phyloP scores from a whole-genome alignment of 2,329 filamentous ascomycete genomes.

The Ophiostoma montium region DNA sequence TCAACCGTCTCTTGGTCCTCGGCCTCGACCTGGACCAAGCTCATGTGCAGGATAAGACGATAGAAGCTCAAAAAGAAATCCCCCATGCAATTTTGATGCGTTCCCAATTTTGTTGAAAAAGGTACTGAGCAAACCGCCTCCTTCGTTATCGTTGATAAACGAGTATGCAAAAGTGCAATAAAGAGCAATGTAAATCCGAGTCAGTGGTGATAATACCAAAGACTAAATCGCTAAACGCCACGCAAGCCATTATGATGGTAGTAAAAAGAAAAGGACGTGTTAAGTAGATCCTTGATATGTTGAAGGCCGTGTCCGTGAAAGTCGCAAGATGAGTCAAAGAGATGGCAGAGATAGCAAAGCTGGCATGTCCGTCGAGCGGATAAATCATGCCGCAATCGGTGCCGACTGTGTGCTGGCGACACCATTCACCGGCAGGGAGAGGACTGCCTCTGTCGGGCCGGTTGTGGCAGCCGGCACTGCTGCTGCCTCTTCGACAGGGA shows the following conservation, averaged over 20 bases:
- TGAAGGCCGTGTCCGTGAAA: neutral
- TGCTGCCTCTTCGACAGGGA: conserved; percentile 14
- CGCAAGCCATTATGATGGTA: neutral
- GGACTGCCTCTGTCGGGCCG: conserved; percentile 5
- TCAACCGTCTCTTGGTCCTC: neutral
- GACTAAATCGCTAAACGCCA: neutral
- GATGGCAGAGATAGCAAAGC: neutral
- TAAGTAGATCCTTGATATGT: neutral
- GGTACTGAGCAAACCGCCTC: conserved; percentile 3
- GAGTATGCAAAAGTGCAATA: neutral
- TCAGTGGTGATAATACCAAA: neutral
- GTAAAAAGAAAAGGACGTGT: neutral
- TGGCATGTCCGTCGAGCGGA: neutral
- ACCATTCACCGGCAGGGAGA: conserved; percentile 1
- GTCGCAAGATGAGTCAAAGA: too few species aligned
- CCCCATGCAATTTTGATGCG: conserved; percentile 1
- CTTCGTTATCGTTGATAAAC: neutral
- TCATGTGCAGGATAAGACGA: neutral
- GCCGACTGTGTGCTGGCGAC: neutral
- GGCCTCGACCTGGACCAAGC: too few species aligned
- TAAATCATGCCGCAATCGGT: neutral
- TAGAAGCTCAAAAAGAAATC: neutral
- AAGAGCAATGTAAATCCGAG: neutral
- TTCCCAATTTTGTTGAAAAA: conserved; percentile 16
- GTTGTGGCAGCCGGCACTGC: neutral